phyloP scores from a whole-genome alignment of 164 flowering plant genomes.

The Vitis vinifera region ASM3070453v1 NC_081812.1:9723001-9723500 shows the following conservation, averaged over 20 bases:
- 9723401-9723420: conserved; percentile 8
- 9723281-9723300: conserved; percentile 10
- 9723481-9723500: conserved; percentile 13
- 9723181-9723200: background rate
- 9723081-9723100: too few species aligned
- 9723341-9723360: conserved; percentile 12
- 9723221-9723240: conserved; percentile 2
- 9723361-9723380: conserved; percentile 9
- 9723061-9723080: too few species aligned
- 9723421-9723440: background rate
- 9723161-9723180: too few species aligned
- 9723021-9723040: too few species aligned
- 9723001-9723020: too few species aligned
- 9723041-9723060: too few species aligned
- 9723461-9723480: conserved; percentile 13
- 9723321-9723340: conserved; percentile 9
- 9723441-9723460: conserved; percentile 16
- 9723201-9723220: background rate
- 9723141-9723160: too few species aligned
- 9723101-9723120: too few species aligned
- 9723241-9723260: conserved; percentile 4
- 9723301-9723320: conserved; percentile 19
- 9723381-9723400: conserved; percentile 12
- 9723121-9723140: too few species aligned
- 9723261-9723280: conserved; percentile 19